Evolutionary conservation across 345 rosid genomes (phyloP).

Genomic region (Turnera subulata): DNA sequence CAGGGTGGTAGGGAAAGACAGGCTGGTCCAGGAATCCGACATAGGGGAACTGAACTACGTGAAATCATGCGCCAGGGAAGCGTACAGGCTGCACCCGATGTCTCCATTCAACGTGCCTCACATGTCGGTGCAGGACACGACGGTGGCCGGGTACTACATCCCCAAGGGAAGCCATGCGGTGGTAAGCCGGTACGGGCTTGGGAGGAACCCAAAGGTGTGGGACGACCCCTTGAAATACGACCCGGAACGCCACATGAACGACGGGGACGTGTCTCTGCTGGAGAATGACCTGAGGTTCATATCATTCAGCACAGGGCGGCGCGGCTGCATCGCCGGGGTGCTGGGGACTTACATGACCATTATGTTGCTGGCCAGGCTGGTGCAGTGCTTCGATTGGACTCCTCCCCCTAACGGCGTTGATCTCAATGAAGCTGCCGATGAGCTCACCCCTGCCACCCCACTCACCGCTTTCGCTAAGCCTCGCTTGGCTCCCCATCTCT

Average conservation of each 20-base stretch:
- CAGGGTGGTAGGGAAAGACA: slow-evolving; percentile 39
- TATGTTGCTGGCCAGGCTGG: slow-evolving; percentile 15
- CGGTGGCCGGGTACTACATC: slow-evolving; percentile 40
- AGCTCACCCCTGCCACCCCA: background rate
- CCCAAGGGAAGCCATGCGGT: slow-evolving; percentile 49
- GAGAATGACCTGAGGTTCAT: slow-evolving; percentile 35
- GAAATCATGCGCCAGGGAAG: slow-evolving; percentile 49
- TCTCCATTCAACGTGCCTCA: slow-evolving; percentile 48
- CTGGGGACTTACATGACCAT: slow-evolving; percentile 17
- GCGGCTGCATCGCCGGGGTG: slow-evolving; percentile 27
- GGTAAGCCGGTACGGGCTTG: slow-evolving; percentile 40
- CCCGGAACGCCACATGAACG: slow-evolving; percentile 44
- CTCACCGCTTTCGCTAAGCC: background rate
- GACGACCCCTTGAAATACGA: slow-evolving; percentile 36
- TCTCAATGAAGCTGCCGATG: background rate
- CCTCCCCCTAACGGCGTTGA: background rate
- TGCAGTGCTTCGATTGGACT: slow-evolving; percentile 20
- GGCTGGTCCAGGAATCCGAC: slow-evolving; percentile 49
- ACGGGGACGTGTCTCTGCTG: slow-evolving; percentile 16
- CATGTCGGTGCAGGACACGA: no score
- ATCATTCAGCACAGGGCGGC: slow-evolving; percentile 45
- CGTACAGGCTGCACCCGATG: slow-evolving; percentile 49
- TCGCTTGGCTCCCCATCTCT: background rate
- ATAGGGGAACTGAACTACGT: slow-evolving; percentile 37
- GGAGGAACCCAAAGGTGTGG: slow-evolving; percentile 49